phyloP scores from a whole-genome alignment of 306 rosid species.

The Rubus parviflorus region DNA sequence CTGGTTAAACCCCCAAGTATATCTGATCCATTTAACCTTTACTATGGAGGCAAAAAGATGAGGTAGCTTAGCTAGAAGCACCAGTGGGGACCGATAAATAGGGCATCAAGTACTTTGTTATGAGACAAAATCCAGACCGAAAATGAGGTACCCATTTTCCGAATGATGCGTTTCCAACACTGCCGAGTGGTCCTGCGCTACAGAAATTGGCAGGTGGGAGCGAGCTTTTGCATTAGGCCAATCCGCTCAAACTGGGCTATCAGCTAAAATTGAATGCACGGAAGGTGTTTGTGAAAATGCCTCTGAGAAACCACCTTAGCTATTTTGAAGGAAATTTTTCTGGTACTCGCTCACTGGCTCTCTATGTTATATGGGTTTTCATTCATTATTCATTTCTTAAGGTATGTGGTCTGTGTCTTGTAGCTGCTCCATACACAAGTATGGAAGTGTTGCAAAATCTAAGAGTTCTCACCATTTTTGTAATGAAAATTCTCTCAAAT shows the following conservation, averaged over 20 bases:
- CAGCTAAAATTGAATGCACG: constrained; percentile 3
- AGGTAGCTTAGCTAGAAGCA: background rate
- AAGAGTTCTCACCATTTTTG: background rate
- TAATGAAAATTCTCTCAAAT: background rate
- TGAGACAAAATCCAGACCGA: constrained; percentile 16
- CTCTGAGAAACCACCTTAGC: background rate
- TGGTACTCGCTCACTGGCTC: background rate
- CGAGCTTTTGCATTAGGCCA: background rate
- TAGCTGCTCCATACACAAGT: background rate
- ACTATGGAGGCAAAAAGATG: constrained; percentile 1
- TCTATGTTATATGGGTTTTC: background rate
- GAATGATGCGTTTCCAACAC: constrained; percentile 22
- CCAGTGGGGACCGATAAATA: constrained; percentile 15
- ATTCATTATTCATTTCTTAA: background rate
- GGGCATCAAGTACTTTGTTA: constrained; percentile 6
- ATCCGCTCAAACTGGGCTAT: background rate
- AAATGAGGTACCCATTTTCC: background rate
- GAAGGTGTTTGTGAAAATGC: background rate
- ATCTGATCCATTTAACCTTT: background rate
- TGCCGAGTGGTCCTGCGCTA: constrained; percentile 30
- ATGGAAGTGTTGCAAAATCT: background rate
- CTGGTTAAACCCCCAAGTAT: constrained; percentile 6
- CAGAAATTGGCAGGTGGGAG: constrained; percentile 13
- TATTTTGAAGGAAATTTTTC: background rate
- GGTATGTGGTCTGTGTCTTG: background rate